Conservation (phyloP, 345 rosid genomes). For the Aurinia saxatilis region DNA sequence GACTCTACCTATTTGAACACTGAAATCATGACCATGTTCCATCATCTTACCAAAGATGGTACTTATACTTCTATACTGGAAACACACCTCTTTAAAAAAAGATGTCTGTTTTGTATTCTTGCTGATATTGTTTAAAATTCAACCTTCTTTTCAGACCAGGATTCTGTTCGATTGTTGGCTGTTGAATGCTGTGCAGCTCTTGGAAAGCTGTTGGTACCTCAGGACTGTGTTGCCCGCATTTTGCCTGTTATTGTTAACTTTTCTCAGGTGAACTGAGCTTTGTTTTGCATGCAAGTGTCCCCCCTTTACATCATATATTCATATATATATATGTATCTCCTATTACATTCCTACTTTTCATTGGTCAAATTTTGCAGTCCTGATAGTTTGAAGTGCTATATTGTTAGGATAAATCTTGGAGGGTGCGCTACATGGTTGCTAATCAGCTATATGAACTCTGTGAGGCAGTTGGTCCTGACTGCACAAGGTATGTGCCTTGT, state of each 20-base stretch:
- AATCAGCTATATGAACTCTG: constrained; percentile 94
- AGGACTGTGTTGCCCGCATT: constrained; percentile 66
- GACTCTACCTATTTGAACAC: constrained; percentile 64
- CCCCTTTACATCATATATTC: background rate
- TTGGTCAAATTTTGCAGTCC: background rate
- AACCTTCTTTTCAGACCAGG: constrained; percentile 66
- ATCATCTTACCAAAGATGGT: constrained; percentile 98
- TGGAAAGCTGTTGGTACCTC: constrained; percentile 70
- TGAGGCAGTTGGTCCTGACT: constrained; percentile 92
- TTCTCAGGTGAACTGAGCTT: constrained; percentile 50
- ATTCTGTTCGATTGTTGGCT: constrained; percentile 69
- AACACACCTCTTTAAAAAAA: too few relatives aligned
- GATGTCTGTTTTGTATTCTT: background rate
- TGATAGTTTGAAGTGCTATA: background rate
- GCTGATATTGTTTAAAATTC: background rate
- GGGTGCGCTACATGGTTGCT: constrained; percentile 97
- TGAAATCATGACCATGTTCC: constrained; percentile 87
- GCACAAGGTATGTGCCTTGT: constrained; percentile 54
- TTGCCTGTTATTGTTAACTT: constrained; percentile 67
- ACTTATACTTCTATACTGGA: background rate
- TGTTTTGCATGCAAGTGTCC: background rate
- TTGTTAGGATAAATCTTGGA: constrained; percentile 93
- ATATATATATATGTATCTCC: too few relatives aligned
- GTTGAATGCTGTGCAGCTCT: constrained; percentile 78
- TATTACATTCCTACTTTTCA: background rate